A percentile compares a stretch with the other conserved stretches of the same genome.
These are phyloP conservation scores for Tetraselmis striata DNA, from an alignment of 139 green algal genomes.

Conservation along the genomic window DNA sequence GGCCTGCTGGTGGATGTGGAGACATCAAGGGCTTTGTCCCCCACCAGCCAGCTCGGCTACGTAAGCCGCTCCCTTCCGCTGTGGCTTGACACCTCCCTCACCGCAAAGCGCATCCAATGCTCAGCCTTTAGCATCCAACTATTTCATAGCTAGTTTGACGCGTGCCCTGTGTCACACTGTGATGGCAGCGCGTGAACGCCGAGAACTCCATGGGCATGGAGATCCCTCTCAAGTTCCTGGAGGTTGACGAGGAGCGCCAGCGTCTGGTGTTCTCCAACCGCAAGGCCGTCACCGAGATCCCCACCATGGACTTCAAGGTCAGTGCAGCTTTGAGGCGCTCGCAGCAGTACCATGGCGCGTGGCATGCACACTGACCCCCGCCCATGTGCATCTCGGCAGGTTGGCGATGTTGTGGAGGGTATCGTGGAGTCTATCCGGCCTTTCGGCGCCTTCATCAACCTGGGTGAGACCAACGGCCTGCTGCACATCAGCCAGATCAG, in stretches of 20 bases:
- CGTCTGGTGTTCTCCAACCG: slow-evolving; percentile 82
- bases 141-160: no score
- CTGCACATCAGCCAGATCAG: slow-evolving; percentile 97
- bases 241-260: slow-evolving; percentile 85
- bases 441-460: slow-evolving; percentile 95
- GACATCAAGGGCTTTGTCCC: slow-evolving; percentile 72
- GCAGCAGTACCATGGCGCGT: no score
- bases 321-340: not conserved
- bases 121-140: no score
- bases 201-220: slow-evolving; percentile 58
- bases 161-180: slow-evolving; percentile 17
- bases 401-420: slow-evolving; percentile 87
- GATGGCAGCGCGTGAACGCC: slow-evolving; percentile 15
- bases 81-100: not conserved
- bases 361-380: no score
- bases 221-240: slow-evolving; percentile 87
- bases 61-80: not conserved
- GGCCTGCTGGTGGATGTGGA: slow-evolving; percentile 72
- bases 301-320: slow-evolving; percentile 30
- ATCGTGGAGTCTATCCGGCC: slow-evolving; percentile 82
- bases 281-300: slow-evolving; percentile 24
- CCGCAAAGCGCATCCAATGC: not conserved
- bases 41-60: slow-evolving; percentile 54
- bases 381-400: slow-evolving; percentile 15
- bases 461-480: slow-evolving; percentile 81